Conservation (phyloP, 176 grass and related monocot species). For the Aegilops longissima region DNA sequence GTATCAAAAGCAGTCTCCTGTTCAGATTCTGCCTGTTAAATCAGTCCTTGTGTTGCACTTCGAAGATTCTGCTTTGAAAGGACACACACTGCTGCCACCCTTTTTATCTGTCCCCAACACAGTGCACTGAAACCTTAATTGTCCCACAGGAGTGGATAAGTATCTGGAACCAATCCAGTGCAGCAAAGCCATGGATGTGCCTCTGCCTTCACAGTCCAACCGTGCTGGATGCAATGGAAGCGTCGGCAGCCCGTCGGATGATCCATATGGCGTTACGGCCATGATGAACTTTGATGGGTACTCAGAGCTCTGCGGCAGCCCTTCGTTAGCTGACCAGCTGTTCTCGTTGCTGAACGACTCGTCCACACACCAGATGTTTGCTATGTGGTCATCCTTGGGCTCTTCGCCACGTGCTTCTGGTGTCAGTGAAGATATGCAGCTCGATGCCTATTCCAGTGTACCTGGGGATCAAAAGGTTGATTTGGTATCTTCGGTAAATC, state of each 20-base stretch:
- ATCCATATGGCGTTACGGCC: slow-evolving; percentile 40
- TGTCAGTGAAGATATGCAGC: slow-evolving; percentile 26
- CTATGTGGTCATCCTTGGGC: slow-evolving; percentile 50
- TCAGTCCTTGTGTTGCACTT: slow-evolving; percentile 1
- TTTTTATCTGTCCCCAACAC: slow-evolving; percentile 31
- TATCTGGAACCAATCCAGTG: background rate
- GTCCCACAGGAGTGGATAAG: background rate
- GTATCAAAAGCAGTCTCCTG: slow-evolving; percentile 28
- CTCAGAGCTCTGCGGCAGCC: slow-evolving; percentile 53
- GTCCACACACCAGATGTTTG: slow-evolving; percentile 49
- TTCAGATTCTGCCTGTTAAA: slow-evolving; percentile 31
- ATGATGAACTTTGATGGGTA: slow-evolving; percentile 67
- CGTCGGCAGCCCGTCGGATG: slow-evolving; percentile 43
- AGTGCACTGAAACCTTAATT: slow-evolving; percentile 28
- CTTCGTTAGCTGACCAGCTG: slow-evolving; percentile 45
- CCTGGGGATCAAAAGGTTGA: slow-evolving; percentile 33
- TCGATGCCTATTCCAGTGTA: slow-evolving; percentile 31
- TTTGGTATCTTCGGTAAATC: slow-evolving; percentile 1
- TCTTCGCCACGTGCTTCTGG: slow-evolving; percentile 36
- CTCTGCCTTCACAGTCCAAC: slow-evolving; percentile 32
- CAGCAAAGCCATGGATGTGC: slow-evolving; percentile 45
- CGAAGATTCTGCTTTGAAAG: slow-evolving; percentile 32
- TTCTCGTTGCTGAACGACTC: slow-evolving; percentile 56
- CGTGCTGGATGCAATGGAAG: slow-evolving; percentile 15
- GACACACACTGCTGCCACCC: background rate